Percentiles rank a stretch among this genome's conserved stretches.
These are phyloP conservation scores for Alternaria gaisen DNA, from an alignment of 2,329 filamentous ascomycete species.

Conservation along the genomic window DNA sequence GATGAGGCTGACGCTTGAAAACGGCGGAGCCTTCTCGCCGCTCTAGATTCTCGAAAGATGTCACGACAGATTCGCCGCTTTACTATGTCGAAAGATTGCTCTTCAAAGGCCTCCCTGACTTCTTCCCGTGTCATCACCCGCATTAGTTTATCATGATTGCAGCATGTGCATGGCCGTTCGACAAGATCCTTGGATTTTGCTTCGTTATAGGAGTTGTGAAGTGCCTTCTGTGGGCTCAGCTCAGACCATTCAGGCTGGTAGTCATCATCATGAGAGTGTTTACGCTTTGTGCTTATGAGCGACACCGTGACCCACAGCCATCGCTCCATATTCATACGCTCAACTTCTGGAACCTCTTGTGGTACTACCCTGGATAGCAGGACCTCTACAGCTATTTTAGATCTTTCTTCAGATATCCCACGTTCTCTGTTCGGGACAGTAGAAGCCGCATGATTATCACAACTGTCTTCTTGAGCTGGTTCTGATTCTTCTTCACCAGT, in stretches of 20 bases:
- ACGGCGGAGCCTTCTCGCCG: background rate
- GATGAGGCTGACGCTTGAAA: background rate
- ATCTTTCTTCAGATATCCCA: background rate
- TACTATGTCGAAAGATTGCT: background rate
- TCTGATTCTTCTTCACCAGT: background rate
- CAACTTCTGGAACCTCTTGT: background rate
- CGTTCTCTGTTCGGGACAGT: background rate
- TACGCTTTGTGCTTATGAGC: constrained; percentile 1
- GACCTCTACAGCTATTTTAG: background rate
- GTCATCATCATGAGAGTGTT: constrained; percentile 5
- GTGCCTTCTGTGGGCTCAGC: background rate
- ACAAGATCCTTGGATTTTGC: background rate
- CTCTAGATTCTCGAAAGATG: constrained; percentile 4
- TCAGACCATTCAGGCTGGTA: constrained; percentile 1
- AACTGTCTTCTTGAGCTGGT: background rate
- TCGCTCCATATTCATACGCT: background rate
- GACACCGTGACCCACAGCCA: background rate
- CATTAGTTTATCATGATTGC: background rate
- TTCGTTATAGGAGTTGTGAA: constrained; percentile 2
- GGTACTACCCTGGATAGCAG: background rate
- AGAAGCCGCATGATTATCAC: background rate
- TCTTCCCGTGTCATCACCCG: background rate
- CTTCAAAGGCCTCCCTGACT: background rate
- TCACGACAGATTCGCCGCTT: constrained; percentile 1
- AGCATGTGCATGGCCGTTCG: background rate